Conservation (phyloP, 257 asterid species). For the Rauvolfia tetraphylla region DNA sequence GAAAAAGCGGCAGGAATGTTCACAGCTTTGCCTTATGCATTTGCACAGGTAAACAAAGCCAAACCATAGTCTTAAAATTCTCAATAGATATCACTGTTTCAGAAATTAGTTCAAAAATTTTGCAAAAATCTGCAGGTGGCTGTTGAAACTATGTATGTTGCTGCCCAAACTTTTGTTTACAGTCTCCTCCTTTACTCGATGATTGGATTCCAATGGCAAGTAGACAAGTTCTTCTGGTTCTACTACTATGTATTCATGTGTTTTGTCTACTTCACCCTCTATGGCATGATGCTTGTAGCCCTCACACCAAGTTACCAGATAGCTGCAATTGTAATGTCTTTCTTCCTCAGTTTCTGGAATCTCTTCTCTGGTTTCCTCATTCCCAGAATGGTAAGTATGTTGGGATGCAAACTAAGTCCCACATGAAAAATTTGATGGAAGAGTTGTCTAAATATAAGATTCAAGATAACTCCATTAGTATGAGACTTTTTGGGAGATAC, state of each 20-base stretch:
- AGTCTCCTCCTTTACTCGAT: slow-evolving; percentile 33
- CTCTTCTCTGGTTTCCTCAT: slow-evolving; percentile 72
- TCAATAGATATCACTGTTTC: not conserved
- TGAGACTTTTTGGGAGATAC: no score
- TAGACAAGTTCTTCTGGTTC: slow-evolving; percentile 55
- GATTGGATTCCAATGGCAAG: slow-evolving; percentile 41
- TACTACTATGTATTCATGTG: slow-evolving; percentile 35
- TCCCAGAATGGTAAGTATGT: slow-evolving; percentile 55
- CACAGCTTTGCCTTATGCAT: slow-evolving; percentile 65
- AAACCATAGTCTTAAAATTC: not conserved
- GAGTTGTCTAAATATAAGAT: no score
- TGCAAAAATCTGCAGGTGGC: slow-evolving; percentile 35
- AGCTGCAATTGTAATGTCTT: slow-evolving; percentile 62
- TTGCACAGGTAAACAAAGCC: slow-evolving; percentile 51
- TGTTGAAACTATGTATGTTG: slow-evolving; percentile 52
- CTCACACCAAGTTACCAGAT: slow-evolving; percentile 68
- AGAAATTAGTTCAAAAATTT: not conserved
- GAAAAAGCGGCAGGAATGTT: slow-evolving; percentile 72
- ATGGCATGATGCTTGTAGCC: slow-evolving; percentile 53
- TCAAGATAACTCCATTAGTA: no score
- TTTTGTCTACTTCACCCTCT: slow-evolving; percentile 37
- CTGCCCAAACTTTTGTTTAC: slow-evolving; percentile 31
- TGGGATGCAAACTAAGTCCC: no score
- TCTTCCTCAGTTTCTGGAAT: slow-evolving; percentile 71
- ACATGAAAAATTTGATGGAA: no score